phyloP scores from a whole-genome alignment of 108 stramenopile genomes.

The Cyclotella atomus region DNA sequence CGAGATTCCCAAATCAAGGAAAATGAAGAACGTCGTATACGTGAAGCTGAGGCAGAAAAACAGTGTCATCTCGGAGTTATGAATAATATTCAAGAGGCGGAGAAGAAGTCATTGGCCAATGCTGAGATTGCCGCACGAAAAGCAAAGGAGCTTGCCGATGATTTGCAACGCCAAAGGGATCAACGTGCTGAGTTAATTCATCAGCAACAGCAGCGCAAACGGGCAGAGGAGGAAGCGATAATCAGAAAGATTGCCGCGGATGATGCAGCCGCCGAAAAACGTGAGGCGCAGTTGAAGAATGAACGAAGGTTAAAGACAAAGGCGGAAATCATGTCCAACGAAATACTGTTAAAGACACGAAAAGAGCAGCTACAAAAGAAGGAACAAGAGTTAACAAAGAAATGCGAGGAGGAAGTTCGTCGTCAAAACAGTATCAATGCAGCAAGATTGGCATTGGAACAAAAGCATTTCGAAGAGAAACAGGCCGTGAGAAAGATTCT shows the following conservation, averaged over 20 bases:
- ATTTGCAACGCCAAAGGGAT: conserved; percentile 40
- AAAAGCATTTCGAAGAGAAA: conserved; percentile 63
- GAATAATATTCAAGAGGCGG: conserved; percentile 32
- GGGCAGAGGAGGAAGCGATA: conserved; percentile 37
- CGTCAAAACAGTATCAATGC: conserved; percentile 51
- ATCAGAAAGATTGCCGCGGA: conserved; percentile 50
- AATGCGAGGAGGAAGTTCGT: conserved; percentile 55
- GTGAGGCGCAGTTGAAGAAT: conserved; percentile 32
- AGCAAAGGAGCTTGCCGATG: conserved; percentile 28
- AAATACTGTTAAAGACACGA: conserved; percentile 23
- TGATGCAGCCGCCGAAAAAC: conserved; percentile 20
- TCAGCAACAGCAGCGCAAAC: conserved; percentile 22
- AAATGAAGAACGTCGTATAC: conserved; percentile 20
- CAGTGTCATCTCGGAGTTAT: conserved; percentile 40
- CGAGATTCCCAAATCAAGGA: conserved; percentile 47
- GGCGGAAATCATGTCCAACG: conserved; percentile 44
- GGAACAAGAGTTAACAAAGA: conserved; percentile 45
- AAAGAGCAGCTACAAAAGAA: conserved; percentile 39
- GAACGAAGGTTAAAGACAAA: conserved; percentile 38
- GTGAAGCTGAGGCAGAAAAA: conserved; percentile 32
- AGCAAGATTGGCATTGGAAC: conserved; percentile 58
- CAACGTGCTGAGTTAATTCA: conserved; percentile 27
- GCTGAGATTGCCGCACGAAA: conserved; percentile 23
- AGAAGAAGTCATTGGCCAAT: conserved; percentile 27
- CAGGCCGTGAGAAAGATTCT: conserved; percentile 53